Evolutionary conservation across 257 asterid genomes (phyloP).

Genomic region (Solanum lignicaule): DNA sequence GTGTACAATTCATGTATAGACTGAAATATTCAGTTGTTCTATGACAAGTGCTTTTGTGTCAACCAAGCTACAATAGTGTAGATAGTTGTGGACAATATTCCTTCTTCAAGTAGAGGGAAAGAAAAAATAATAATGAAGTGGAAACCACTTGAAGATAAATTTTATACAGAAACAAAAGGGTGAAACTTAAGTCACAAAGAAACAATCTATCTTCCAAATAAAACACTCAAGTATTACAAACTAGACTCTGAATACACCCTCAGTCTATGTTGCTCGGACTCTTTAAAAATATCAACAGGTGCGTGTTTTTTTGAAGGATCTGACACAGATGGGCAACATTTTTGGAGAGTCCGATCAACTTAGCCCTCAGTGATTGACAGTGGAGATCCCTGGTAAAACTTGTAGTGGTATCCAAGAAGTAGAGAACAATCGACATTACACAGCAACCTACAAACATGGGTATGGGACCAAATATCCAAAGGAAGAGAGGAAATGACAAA

Average conservation of each 20-base stretch:
- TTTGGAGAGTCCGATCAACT: no score
- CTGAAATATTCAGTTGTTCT: no score
- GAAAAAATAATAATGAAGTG: neutral
- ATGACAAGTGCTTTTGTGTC: neutral
- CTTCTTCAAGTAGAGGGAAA: neutral
- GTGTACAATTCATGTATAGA: no score
- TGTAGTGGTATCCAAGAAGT: slow-evolving; percentile 70
- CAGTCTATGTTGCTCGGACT: no score
- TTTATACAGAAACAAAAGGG: neutral
- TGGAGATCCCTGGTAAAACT: slow-evolving; percentile 46
- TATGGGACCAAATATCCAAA: slow-evolving; percentile 75
- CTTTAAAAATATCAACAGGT: no score
- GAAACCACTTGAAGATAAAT: neutral
- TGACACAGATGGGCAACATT: no score
- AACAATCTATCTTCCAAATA: neutral
- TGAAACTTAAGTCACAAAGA: neutral
- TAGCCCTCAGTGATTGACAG: neutral
- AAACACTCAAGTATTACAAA: neutral
- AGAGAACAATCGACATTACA: slow-evolving; percentile 39
- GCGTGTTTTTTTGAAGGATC: no score
- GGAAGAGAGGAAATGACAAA: slow-evolving; percentile 71
- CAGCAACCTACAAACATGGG: slow-evolving; percentile 67
- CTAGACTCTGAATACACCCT: neutral
- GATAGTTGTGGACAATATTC: neutral
- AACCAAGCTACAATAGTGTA: neutral